Evolutionary conservation across 2,329 filamentous ascomycete species (phyloP), one percentile per base, ranked within the genome.

Genomic region (Phyllosticta paracitricarpa): DNA sequence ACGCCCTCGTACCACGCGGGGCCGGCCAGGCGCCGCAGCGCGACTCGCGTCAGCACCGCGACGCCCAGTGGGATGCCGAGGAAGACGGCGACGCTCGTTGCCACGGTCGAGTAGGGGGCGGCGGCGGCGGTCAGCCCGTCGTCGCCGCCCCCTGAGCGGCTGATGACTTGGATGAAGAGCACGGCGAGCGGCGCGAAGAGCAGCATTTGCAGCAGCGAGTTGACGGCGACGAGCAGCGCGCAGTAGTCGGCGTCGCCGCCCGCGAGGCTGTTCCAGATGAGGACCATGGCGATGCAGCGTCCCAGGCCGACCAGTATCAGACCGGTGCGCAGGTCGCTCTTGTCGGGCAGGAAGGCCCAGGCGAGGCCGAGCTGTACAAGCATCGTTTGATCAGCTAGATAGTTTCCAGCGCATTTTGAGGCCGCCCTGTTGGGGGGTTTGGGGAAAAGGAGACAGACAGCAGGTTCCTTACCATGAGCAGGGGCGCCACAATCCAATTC

Each of bases 221-320:
- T 80, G 66, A 79, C 73, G 1, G 77, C 78, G 4, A 80, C 78
- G 3, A 80, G 74, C 0, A 80, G 74, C 14, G 90, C 91, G 71
- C 90, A 96, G 73, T 95, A 96, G 66, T 95, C 87, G 5, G 74
- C 77, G 65, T 95, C 88, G 4, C 91, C 91, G 1, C 85, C 86
- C 0, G 91, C 89, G 0, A 91, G 77, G 4, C 83, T 84, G 0
- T 84, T 94, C 91, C 89, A 95, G 63, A 96, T 88, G 4, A 89
- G 74, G 1, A 88, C 89, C 91, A 96, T 96, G 33, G 90, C 91
- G 64, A 96, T 96, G 67, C 91, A 96, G 58, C 91, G 79, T 4
- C 89, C 91, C 1, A 96, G 77, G 0, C 91, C 91, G 0, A 96
- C 91, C 5, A 96, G 82, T 48, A 94, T 89, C 2, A 94, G 76